These are phyloP conservation scores for Coniochaeta sp. DNA, from an alignment of 2,329 filamentous ascomycete genomes.

Conservation along the genomic window DNA sequence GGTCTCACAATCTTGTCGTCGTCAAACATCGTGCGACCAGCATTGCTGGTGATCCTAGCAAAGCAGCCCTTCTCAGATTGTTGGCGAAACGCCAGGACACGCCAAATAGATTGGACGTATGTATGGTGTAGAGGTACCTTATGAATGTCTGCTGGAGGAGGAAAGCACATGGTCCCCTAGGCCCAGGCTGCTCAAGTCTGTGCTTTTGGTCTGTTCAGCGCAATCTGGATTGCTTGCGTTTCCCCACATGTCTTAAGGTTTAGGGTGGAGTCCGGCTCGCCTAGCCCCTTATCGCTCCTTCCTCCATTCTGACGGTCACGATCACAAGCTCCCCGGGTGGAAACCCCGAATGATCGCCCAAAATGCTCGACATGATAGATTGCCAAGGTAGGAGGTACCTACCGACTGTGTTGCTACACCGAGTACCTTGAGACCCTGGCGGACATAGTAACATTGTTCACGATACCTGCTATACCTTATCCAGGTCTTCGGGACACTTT, in stretches of 20 bases:
- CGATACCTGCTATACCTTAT: neutral
- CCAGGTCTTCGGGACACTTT: neutral
- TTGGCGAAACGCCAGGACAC: neutral
- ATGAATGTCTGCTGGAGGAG: neutral
- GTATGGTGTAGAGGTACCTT: no score
- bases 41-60: neutral
- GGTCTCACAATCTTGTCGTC: neutral
- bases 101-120: neutral
- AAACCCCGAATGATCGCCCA: neutral
- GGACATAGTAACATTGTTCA: neutral
- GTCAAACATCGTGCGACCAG: neutral
- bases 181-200: neutral
- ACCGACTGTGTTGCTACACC: no score
- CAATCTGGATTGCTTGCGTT: neutral
- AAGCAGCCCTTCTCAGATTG: neutral
- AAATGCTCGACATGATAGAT: neutral
- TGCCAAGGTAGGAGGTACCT: no score
- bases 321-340: neutral
- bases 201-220: neutral
- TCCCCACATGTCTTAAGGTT: neutral
- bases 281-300: constrained; percentile 1
- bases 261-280: neutral
- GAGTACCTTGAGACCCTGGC: neutral
- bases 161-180: neutral
- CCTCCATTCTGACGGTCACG: neutral